Evolutionary conservation across 2,329 filamentous ascomycete genomes (phyloP).

Genomic region (Penicillium sp.): DNA sequence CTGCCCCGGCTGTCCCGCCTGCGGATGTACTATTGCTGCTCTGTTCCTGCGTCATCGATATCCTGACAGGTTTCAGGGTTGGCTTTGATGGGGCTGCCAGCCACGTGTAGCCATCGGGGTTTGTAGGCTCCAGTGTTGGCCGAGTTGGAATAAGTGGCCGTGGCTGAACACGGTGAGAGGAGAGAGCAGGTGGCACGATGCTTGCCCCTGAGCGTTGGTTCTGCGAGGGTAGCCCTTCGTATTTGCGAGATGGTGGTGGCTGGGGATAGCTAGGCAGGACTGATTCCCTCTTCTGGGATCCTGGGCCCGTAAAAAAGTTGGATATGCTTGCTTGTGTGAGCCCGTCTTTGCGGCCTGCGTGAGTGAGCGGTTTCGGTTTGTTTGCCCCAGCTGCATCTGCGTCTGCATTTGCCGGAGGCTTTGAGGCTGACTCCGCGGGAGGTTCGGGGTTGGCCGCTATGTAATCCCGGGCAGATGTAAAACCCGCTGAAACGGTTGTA

Average conservation of each 20-base stretch:
- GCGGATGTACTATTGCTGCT: conserved; percentile 5
- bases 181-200: conserved; percentile 23
- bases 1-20: conserved; percentile 14
- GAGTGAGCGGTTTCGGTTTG: conserved; percentile 29
- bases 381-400: conserved; percentile 18
- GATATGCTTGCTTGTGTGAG: conserved; percentile 53
- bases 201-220: conserved; percentile 9
- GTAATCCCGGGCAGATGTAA: conserved; percentile 61
- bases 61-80: conserved; percentile 19
- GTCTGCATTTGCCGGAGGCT: conserved; percentile 14
- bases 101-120: conserved; percentile 37
- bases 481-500: conserved; percentile 52
- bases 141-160: conserved; percentile 32
- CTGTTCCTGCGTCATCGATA: conserved; percentile 11
- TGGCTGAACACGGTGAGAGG: conserved; percentile 32
- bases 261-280: conserved; percentile 7
- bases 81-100: conserved; percentile 27
- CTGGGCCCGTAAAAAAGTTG: conserved; percentile 47
- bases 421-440: conserved; percentile 18
- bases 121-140: conserved; percentile 33
- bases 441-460: conserved; percentile 36
- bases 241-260: conserved; percentile 12
- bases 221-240: conserved; percentile 8
- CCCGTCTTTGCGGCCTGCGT: conserved; percentile 36
- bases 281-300: conserved; percentile 17